phyloP scores from a whole-genome alignment of 2,329 filamentous ascomycete genomes.

The Penicillium sclerotigenum region DNA sequence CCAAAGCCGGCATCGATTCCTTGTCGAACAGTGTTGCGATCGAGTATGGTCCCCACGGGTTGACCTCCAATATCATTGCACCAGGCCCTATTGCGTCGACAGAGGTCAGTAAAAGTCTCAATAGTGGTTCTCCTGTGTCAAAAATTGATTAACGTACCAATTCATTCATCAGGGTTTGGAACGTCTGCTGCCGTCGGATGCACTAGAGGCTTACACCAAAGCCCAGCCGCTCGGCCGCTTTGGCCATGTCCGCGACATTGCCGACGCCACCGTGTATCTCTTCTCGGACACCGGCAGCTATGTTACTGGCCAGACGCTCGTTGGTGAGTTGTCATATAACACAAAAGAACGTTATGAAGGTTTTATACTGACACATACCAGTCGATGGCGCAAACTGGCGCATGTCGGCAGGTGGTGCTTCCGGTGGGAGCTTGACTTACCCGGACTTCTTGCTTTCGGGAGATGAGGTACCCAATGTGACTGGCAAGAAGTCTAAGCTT shows the following conservation, averaged over 20 bases:
- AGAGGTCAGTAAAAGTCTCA: conserved; percentile 48
- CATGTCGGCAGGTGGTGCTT: conserved; percentile 28
- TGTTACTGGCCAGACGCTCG: conserved; percentile 76
- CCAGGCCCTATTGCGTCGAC: conserved; percentile 84
- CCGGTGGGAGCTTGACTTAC: conserved; percentile 47
- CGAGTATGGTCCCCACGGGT: conserved; percentile 82
- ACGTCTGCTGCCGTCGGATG: conserved; percentile 56
- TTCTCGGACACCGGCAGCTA: conserved; percentile 84
- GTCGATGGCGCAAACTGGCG: conserved; percentile 45
- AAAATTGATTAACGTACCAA: not conserved
- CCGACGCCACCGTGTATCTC: conserved; percentile 85
- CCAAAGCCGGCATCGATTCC: conserved; percentile 87
- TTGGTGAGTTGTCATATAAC: conserved; percentile 45
- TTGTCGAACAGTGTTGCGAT: conserved; percentile 75
- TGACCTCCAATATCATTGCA: conserved; percentile 84
- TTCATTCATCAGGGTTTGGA: conserved; percentile 56
- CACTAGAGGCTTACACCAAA: conserved; percentile 47
- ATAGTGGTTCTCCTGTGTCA: not conserved
- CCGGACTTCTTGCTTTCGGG: conserved; percentile 59
- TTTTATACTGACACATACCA: conserved; percentile 11
- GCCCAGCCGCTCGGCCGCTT: conserved; percentile 69
- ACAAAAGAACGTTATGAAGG: not conserved
- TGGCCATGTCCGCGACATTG: conserved; percentile 81
- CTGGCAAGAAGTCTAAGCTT: conserved; percentile 55
- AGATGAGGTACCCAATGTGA: conserved; percentile 55